Conservation (phyloP, 1,284 basidiomycete species). For the Microbotryomycetes sp. region DNA sequence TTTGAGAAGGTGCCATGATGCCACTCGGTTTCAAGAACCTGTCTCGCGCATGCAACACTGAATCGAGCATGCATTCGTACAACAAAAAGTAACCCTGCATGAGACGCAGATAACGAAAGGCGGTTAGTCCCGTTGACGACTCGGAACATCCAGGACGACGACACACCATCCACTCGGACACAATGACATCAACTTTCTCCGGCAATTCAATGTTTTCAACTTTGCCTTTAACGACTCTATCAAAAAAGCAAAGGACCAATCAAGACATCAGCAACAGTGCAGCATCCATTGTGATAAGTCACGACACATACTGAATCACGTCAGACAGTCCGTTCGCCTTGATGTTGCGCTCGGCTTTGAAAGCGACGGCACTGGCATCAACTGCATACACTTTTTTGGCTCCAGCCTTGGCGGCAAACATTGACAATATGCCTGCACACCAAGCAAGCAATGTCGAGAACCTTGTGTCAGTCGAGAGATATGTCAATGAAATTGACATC, state of each 20-base stretch:
- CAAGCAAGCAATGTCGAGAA: too few species aligned
- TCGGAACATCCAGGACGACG: neutral
- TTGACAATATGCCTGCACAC: conserved; percentile 62
- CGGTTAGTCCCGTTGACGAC: neutral
- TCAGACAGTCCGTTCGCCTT: conserved; percentile 68
- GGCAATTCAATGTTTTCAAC: conserved; percentile 71
- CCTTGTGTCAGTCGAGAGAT: neutral
- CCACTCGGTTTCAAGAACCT: conserved; percentile 69
- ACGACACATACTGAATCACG: conserved; percentile 58
- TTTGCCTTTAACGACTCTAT: conserved; percentile 74
- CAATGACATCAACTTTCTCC: conserved; percentile 79
- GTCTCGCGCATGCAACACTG: conserved; percentile 79
- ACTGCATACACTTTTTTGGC: conserved; percentile 90
- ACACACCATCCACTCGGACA: conserved; percentile 91
- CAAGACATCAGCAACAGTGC: neutral
- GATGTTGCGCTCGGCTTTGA: conserved; percentile 74
- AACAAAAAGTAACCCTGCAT: conserved; percentile 36
- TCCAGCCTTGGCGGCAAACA: conserved; percentile 86
- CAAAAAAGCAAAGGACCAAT: neutral
- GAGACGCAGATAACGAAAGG: conserved; percentile 57
- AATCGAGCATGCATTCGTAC: conserved; percentile 99
- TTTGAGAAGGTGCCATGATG: conserved; percentile 88
- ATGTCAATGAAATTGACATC: neutral
- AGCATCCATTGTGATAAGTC: neutral
- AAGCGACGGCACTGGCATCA: conserved; percentile 80